A percentile compares a stretch with the other conserved stretches of the same genome.
Conservation (phyloP, 495 filamentous ascomycete genomes). For the Tuber borchii region DNA sequence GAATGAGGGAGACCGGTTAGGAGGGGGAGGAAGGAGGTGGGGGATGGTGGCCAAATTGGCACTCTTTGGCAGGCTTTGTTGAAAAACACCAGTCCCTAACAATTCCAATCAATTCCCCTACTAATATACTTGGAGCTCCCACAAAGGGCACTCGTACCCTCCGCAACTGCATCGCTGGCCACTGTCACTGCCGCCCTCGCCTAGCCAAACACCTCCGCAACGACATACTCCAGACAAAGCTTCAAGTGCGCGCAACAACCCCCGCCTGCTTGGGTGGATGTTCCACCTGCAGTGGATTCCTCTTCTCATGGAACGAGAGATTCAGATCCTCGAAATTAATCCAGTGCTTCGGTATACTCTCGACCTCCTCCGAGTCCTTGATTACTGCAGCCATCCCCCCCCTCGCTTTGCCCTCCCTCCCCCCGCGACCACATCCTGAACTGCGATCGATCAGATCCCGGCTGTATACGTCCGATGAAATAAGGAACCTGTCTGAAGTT, state of each 20-base stretch:
- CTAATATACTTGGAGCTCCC: conserved; percentile 95
- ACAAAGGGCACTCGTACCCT: conserved; percentile 58
- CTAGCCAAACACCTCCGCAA: conserved; percentile 77
- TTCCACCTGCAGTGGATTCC: conserved; percentile 76
- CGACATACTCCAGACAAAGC: conserved; percentile 76
- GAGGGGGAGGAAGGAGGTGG: too few species aligned
- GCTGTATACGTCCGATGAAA: conserved; percentile 90
- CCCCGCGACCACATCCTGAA: conserved; percentile 70
- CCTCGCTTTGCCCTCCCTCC: conserved; percentile 45
- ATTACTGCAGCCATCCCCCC: conserved; percentile 59
- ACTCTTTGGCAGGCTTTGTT: too few species aligned
- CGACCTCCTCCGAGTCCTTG: conserved; percentile 58
- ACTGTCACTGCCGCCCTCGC: conserved; percentile 61
- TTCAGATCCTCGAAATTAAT: conserved; percentile 78
- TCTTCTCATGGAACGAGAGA: conserved; percentile 66
- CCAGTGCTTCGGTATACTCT: conserved; percentile 57
- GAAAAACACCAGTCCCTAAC: conserved; percentile 83
- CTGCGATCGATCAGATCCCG: conserved; percentile 86
- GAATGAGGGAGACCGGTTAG: too few species aligned
- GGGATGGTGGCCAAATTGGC: too few species aligned
- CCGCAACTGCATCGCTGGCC: conserved; percentile 44
- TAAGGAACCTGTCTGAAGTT: conserved; percentile 70
- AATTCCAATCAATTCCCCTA: conserved; percentile 92
- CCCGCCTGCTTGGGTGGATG: conserved; percentile 71
- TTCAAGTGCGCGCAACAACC: conserved; percentile 81